Evolutionary conservation across 208 protist genomes (phyloP), one percentile per base, ranked within the genome.

Genomic region (Leishmania turanica): DNA sequence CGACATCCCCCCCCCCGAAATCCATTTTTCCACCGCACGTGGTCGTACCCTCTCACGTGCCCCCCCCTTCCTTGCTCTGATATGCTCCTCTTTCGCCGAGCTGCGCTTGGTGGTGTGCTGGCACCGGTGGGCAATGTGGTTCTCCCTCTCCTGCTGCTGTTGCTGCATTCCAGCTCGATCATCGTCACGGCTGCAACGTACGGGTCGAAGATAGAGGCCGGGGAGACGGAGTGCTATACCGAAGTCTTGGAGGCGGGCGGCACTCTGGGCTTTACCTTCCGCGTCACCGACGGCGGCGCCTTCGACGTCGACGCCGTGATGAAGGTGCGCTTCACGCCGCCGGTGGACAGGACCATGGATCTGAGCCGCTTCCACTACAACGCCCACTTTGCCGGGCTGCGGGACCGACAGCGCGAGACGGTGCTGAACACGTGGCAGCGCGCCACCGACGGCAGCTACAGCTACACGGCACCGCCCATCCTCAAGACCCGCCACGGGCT

Each of bases 271-370:
- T 89, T 96, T 75, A 87, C 73, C 49, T 96, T 96, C 77, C 86
- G 87, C 54, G 93, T 96, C 78, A 93, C 89, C 17, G 85, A 93
- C 80, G 93, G 93, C 73, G 93, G 93, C 40, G 79, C 87, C 37
- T 91, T 95, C 68, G 91, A 96, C 78, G 83, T 96, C 37, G 89
- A 94, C 66, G 91, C 81, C 31, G 75, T 78, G 53, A 84, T 95
- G 86, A 84, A 65, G 53, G 83, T 87, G 64, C 89, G 79, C 31
- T 82, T 66, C 34, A 88, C 87, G 40, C 87, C 87, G 40, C 84
- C 89, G 9, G 77, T 91, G 84, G 66, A 81, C 7, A 78, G 70
- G 60, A 72, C 88, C 47, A 58, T 54, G 27, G 73, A 89, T 42
- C 74, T 88, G 45, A 79, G 73, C 31, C 89, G 81, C 53, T 75